A percentile compares a stretch with the other conserved stretches of the same genome.
These are phyloP conservation scores for Trichopus zeylanicus DNA, from an alignment of 116 monocot species.

Conservation along the genomic window DNA sequence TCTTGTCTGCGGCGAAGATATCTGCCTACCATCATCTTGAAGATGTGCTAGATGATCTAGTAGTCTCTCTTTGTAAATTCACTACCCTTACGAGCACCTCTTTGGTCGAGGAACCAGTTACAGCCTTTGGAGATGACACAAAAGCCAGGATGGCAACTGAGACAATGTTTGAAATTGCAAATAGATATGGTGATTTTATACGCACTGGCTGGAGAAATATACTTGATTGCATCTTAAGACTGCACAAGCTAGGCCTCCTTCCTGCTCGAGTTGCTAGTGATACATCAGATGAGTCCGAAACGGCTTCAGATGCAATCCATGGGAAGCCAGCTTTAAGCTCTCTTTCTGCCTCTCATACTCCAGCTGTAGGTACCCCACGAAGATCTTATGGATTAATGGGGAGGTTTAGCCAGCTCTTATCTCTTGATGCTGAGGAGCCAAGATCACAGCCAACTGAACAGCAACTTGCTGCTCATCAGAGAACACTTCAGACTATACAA, in stretches of 20 bases:
- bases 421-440: constrained; percentile 69
- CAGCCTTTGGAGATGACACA: constrained; percentile 62
- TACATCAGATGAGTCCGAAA: constrained; percentile 65
- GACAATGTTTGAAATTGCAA: constrained; percentile 57
- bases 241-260: constrained; percentile 72
- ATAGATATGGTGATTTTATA: constrained; percentile 64
- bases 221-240: constrained; percentile 62
- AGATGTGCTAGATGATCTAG: constrained; percentile 70
- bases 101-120: constrained; percentile 54
- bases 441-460: constrained; percentile 73
- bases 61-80: constrained; percentile 74
- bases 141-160: constrained; percentile 77
- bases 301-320: constrained; percentile 26
- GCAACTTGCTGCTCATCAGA: constrained; percentile 74
- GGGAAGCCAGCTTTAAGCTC: constrained; percentile 47
- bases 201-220: constrained; percentile 72
- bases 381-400: constrained; percentile 79
- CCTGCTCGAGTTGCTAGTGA: constrained; percentile 71
- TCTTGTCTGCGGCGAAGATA: constrained; percentile 63
- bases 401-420: constrained; percentile 78
- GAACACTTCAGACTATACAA: constrained; percentile 69
- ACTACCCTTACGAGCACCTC: constrained; percentile 55
- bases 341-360: constrained; percentile 34
- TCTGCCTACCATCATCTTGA: constrained; percentile 61
- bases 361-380: constrained; percentile 41